These are phyloP conservation scores for Colletotrichum navitas DNA, from an alignment of 2,329 filamentous ascomycete species.

Conservation along the genomic window DNA sequence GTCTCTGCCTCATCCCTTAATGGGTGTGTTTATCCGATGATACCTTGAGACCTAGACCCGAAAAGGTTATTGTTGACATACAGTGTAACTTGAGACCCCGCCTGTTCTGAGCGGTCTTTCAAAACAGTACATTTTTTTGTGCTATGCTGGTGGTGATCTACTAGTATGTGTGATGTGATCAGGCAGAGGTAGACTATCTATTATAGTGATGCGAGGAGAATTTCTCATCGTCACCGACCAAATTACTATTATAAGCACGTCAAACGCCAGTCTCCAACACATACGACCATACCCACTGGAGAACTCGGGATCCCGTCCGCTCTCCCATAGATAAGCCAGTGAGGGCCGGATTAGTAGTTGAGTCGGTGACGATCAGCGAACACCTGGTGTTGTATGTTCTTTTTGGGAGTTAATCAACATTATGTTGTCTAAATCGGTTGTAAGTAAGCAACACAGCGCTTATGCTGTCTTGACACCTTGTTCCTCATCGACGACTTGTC, in stretches of 20 bases:
- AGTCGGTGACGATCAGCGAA: no score
- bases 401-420: no score
- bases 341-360: no score
- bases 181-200: background rate
- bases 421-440: background rate
- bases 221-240: background rate
- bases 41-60: no score
- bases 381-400: no score
- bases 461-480: slow-evolving; percentile 43
- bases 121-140: background rate
- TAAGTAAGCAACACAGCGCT: background rate
- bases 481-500: slow-evolving; percentile 46
- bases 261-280: no score
- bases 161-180: background rate
- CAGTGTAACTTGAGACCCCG: background rate
- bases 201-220: background rate
- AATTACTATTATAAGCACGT: no score
- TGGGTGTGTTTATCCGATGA: slow-evolving; percentile 12
- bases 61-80: background rate
- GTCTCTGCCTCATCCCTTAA: background rate
- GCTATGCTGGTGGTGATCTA: background rate
- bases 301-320: no score
- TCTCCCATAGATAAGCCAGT: no score
- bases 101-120: slow-evolving; percentile 8
- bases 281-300: no score